These are phyloP conservation scores for Gossypium sturtianum DNA, from an alignment of 345 rosid species.

Conservation along the genomic window DNA sequence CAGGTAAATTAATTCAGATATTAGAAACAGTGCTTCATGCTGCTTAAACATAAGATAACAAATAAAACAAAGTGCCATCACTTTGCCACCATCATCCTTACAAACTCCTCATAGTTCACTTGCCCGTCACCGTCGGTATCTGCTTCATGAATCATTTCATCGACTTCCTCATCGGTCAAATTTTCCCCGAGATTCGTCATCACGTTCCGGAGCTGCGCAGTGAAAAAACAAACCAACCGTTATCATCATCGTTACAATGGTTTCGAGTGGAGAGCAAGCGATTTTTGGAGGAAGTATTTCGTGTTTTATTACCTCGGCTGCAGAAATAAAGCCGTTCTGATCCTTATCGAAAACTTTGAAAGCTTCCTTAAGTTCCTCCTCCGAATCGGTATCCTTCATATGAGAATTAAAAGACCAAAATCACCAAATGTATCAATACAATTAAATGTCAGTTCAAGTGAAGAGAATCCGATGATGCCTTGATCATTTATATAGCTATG, in stretches of 20 bases:
- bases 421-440: background rate
- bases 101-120: slow-evolving; percentile 9
- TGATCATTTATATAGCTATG: background rate
- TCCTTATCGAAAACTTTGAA: slow-evolving; percentile 7
- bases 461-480: background rate
- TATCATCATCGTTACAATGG: background rate
- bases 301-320: background rate
- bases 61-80: background rate
- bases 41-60: background rate
- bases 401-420: background rate
- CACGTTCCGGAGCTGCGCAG: background rate
- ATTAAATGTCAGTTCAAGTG: background rate
- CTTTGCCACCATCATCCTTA: slow-evolving; percentile 9
- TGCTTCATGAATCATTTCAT: slow-evolving; percentile 10
- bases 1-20: background rate
- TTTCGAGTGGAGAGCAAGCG: background rate
- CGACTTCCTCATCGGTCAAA: slow-evolving; percentile 3
- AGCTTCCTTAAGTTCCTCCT: slow-evolving; percentile 9
- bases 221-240: background rate
- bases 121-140: background rate
- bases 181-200: slow-evolving; percentile 2
- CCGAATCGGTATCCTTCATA: background rate
- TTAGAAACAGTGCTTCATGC: background rate
- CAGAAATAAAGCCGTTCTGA: slow-evolving; percentile 11
- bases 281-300: background rate